Conservation (phyloP, 2,329 filamentous ascomycete species). For the Claviceps pazoutovae region DNA sequence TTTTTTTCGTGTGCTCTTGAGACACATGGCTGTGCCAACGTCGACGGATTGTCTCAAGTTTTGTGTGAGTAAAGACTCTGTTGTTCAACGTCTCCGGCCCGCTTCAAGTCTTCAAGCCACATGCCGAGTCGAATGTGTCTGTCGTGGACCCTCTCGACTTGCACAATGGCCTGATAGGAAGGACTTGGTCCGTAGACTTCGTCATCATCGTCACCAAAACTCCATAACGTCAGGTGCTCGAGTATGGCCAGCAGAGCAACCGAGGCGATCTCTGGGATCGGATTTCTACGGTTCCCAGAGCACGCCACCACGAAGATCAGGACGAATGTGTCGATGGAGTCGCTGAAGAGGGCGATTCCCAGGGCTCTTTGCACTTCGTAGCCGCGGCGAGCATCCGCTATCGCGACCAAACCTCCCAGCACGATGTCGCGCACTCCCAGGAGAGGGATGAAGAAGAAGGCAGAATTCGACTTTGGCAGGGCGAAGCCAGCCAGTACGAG, state of each 20-base stretch:
- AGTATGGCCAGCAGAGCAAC: constrained; percentile 17
- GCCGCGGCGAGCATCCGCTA: constrained; percentile 10
- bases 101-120: constrained; percentile 17
- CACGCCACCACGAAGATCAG: constrained; percentile 21
- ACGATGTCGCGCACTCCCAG: constrained; percentile 19
- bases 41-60: neutral
- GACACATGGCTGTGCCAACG: no score
- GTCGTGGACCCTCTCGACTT: constrained; percentile 11
- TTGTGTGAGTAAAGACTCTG: neutral
- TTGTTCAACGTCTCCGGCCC: constrained; percentile 1
- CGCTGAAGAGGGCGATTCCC: constrained; percentile 17
- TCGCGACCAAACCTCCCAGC: constrained; percentile 16
- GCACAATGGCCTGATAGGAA: constrained; percentile 5
- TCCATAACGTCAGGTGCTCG: constrained; percentile 21
- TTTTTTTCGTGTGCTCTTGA: no score
- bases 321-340: constrained; percentile 20
- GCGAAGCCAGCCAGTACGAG: constrained; percentile 18
- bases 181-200: constrained; percentile 1
- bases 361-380: constrained; percentile 18
- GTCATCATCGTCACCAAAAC: constrained; percentile 17
- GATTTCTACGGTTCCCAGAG: constrained; percentile 16
- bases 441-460: constrained; percentile 17
- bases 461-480: constrained; percentile 13
- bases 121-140: constrained; percentile 18
- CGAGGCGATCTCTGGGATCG: constrained; percentile 15